Evolutionary conservation across 768 basidiomycete species (phyloP).

Genomic region (Suillus decipiens): DNA sequence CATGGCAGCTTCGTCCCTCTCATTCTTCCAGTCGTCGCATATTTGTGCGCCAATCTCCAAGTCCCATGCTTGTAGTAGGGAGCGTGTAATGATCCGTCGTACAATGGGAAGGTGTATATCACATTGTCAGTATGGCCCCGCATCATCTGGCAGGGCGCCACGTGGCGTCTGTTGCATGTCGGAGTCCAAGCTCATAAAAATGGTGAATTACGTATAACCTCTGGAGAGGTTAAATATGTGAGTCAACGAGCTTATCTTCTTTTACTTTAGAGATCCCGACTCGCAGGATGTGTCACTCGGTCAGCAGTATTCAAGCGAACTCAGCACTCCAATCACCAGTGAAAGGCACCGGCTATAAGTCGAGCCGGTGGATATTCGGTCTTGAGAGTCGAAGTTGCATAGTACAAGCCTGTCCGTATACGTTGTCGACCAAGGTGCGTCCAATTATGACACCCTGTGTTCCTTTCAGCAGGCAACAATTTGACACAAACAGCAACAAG

Average conservation of each 20-base stretch:
- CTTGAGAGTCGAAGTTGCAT: background rate
- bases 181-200: background rate
- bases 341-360: background rate
- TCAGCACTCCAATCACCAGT: background rate
- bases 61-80: background rate
- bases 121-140: background rate
- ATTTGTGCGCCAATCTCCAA: background rate
- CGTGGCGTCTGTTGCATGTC: background rate
- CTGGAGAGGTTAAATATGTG: background rate
- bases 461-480: background rate
- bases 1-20: background rate
- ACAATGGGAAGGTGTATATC: background rate
- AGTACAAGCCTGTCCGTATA: background rate
- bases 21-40: background rate
- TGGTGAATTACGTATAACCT: background rate
- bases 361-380: background rate
- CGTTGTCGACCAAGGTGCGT: background rate
- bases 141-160: background rate
- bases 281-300: background rate
- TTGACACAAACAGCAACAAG: background rate
- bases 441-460: background rate
- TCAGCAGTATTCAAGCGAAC: background rate
- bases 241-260: background rate
- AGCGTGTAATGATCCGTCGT: background rate
- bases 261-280: background rate